These are phyloP conservation scores for Geotrichum restrictum DNA, from an alignment of 1,139 yeast genomes.

Conservation along the genomic window DNA sequence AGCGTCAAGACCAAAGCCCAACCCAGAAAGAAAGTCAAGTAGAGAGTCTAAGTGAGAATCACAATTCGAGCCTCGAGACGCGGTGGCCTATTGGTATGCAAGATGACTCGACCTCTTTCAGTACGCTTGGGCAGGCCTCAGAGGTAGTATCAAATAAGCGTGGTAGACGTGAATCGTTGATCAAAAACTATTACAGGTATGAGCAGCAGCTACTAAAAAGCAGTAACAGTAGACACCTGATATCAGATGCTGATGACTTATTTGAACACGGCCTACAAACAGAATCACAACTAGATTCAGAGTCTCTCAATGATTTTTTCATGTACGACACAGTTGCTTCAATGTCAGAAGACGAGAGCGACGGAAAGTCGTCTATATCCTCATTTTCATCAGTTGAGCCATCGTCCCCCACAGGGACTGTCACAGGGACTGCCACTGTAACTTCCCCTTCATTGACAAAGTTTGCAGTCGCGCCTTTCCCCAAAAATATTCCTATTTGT, in stretches of 20 bases:
- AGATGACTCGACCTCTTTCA: constrained; percentile 30
- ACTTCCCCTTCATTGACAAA: too few species aligned
- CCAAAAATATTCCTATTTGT: constrained; percentile 24
- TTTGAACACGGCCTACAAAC: neutral
- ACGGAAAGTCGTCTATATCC: neutral
- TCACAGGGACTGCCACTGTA: too few species aligned
- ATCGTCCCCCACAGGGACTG: neutral
- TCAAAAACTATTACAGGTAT: too few species aligned
- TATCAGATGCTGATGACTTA: too few species aligned
- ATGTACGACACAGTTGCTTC: constrained; percentile 4
- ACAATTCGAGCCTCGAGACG: neutral
- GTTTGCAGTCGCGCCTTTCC: too few species aligned
- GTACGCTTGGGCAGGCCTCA: neutral
- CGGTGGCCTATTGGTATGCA: constrained; percentile 33
- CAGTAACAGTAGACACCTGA: too few species aligned
- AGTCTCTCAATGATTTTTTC: constrained; percentile 23
- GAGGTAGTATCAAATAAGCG: neutral
- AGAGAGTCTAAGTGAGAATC: too few species aligned
- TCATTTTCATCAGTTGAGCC: too few species aligned
- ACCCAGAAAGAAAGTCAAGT: neutral
- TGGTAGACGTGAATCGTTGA: too few species aligned
- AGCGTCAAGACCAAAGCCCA: neutral
- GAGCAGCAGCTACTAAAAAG: too few species aligned
- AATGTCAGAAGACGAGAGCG: constrained; percentile 11
- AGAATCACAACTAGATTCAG: neutral